A percentile compares a stretch with the other conserved stretches of the same genome.
Conservation (phyloP, 805 yeast genomes). For the Millerozyma miso region DNA sequence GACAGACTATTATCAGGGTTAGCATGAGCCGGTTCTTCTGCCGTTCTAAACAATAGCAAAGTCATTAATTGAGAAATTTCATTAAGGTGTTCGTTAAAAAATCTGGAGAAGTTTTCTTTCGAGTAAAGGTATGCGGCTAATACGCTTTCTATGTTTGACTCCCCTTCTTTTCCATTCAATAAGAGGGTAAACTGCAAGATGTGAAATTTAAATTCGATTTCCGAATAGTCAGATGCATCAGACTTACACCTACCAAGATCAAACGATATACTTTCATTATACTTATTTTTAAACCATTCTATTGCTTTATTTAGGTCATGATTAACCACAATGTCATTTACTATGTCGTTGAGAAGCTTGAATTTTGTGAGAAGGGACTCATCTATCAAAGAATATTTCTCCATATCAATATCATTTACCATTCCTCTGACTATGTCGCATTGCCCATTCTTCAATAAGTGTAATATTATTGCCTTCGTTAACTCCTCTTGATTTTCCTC, state of each 20-base stretch:
- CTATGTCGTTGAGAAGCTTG: slow-evolving; percentile 26
- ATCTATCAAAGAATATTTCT: slow-evolving; percentile 18
- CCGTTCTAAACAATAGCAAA: slow-evolving; percentile 18
- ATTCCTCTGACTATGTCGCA: slow-evolving; percentile 31
- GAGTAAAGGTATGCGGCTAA: slow-evolving; percentile 35
- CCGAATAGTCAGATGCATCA: slow-evolving; percentile 6
- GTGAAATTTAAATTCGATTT: slow-evolving; percentile 39
- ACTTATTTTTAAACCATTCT: slow-evolving; percentile 28
- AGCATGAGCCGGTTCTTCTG: slow-evolving; percentile 1
- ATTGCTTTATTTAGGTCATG: slow-evolving; percentile 32
- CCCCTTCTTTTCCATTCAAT: slow-evolving; percentile 15
- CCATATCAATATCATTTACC: slow-evolving; percentile 16
- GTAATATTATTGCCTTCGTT: slow-evolving; percentile 34
- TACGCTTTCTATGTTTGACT: slow-evolving; percentile 19
- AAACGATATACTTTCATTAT: slow-evolving; percentile 10
- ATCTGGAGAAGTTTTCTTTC: slow-evolving; percentile 30
- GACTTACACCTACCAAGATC: slow-evolving; percentile 1
- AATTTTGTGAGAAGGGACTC: slow-evolving; percentile 22
- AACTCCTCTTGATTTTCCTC: slow-evolving; percentile 26
- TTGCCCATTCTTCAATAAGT: slow-evolving; percentile 38
- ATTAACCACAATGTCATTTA: slow-evolving; percentile 25
- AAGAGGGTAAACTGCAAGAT: slow-evolving; percentile 33
- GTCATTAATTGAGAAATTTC: slow-evolving; percentile 36
- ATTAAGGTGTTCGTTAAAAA: slow-evolving; percentile 25
- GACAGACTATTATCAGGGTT: slow-evolving; percentile 10